These are phyloP conservation scores for Neostapfia colusana DNA, from an alignment of 176 grass and related monocot genomes.

Conservation along the genomic window DNA sequence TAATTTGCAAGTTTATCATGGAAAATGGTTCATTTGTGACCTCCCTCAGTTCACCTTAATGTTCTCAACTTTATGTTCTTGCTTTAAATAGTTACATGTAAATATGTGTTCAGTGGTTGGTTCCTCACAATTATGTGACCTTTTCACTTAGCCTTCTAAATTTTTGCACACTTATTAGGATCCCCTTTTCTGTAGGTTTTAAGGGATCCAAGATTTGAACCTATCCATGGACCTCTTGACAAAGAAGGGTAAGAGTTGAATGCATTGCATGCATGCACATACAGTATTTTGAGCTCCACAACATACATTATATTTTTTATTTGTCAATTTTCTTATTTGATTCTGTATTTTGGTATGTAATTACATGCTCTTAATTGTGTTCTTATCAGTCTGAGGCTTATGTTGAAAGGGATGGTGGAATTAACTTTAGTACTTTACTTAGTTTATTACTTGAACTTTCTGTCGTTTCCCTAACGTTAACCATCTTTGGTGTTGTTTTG, in stretches of 20 bases:
- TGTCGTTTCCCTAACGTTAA: not conserved
- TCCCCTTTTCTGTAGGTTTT: constrained; percentile 51
- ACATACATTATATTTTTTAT: not conserved
- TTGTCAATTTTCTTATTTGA: not conserved
- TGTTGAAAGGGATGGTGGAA: not conserved
- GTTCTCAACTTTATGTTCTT: not conserved
- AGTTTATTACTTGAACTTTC: not conserved
- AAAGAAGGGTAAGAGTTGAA: constrained; percentile 66
- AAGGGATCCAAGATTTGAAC: constrained; percentile 83
- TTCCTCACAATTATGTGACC: not conserved
- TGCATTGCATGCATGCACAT: not conserved
- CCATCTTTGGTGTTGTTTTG: constrained; percentile 2
- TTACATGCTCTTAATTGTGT: not conserved
- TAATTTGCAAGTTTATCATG: not conserved
- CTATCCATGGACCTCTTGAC: constrained; percentile 73
- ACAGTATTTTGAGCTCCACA: not conserved
- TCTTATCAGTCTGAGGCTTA: not conserved
- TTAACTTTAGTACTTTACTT: not conserved
- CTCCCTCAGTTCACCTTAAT: not conserved
- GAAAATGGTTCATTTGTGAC: not conserved
- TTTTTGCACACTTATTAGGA: constrained; percentile 5
- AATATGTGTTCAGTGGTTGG: not conserved
- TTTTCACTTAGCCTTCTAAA: not conserved
- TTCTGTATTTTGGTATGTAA: not conserved
- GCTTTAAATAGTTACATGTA: not conserved